A percentile compares a stretch with the other conserved stretches of the same genome.
Conservation (phyloP, 2,329 filamentous ascomycete species). For the Aspergillus brunneoviolaceus region DNA sequence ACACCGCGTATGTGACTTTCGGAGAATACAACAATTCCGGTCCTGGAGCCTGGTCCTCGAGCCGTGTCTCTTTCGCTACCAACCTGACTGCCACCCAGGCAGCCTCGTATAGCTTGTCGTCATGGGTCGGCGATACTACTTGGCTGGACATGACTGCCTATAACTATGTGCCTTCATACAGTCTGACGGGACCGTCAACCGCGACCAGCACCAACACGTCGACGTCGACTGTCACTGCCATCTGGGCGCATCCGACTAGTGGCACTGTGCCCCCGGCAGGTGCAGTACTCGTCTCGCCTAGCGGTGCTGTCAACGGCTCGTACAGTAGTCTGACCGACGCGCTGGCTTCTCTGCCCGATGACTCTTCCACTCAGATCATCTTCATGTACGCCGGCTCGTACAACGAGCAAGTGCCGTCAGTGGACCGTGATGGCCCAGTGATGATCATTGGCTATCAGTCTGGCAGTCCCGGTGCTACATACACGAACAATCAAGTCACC, state of each 20-base stretch:
- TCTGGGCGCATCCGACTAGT: slow-evolving; percentile 41
- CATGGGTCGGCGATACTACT: slow-evolving; percentile 43
- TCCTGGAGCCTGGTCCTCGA: slow-evolving; percentile 33
- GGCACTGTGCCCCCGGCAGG: slow-evolving; percentile 43
- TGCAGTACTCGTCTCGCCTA: slow-evolving; percentile 45
- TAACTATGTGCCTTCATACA: slow-evolving; percentile 38
- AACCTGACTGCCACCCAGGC: slow-evolving; percentile 37
- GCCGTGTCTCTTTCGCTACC: slow-evolving; percentile 37
- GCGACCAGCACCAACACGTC: background rate
- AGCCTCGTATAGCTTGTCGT: slow-evolving; percentile 35
- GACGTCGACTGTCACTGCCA: background rate
- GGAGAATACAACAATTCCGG: slow-evolving; percentile 36
- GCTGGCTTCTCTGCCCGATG: slow-evolving; percentile 36
- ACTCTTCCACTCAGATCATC: slow-evolving; percentile 35
- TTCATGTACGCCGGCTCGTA: slow-evolving; percentile 31
- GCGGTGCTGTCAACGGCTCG: slow-evolving; percentile 29
- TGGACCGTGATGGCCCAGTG: slow-evolving; percentile 20
- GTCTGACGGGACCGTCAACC: slow-evolving; percentile 19
- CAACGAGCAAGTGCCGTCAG: slow-evolving; percentile 22
- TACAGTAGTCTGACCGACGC: slow-evolving; percentile 38
- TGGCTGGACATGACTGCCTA: slow-evolving; percentile 47
- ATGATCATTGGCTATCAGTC: slow-evolving; percentile 21
- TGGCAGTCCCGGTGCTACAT: slow-evolving; percentile 20
- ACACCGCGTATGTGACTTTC: slow-evolving; percentile 37
- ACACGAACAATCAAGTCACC: slow-evolving; percentile 16